Base-by-base conservation (phyloP, 2,329 filamentous ascomycete species). In the Rutstroemia sydowiana region DNA sequence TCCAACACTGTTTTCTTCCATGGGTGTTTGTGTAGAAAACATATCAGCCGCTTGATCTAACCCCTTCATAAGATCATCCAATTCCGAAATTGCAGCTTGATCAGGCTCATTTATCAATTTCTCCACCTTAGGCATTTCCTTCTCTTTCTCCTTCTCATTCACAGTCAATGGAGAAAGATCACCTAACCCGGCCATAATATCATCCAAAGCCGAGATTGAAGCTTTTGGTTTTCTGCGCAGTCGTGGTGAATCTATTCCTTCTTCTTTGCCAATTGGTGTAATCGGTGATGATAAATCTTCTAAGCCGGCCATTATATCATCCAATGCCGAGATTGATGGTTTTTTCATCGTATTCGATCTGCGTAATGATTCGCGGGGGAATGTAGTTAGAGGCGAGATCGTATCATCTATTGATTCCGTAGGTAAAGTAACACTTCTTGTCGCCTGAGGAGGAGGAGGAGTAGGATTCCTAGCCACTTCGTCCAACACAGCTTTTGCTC, bases 21-120 rank as follows among this genome's bases (percentile, higher is more conserved):
- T n/a, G n/a, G n/a, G n/a, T n/a, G n/a, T n/a, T n/a, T 41, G 37
- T 7, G 37, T 18, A 11, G 20, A 20, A 41, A 21, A 20, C 13
- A 21, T 41, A 16, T 41, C 37, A 1, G 37, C 32, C 31, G 45
- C 39, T 11, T 18, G 28, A 11, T 32, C n/a, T 14, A 55, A 40
- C 7, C 42, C 42, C 3, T 45, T 40, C 53, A 55, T 52, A 1
- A 55, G 43, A 28, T 53, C 45, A 28, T 55, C 53, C n/a, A 55
- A 37, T 14, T 49, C 45, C 4, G 44, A 44, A 3, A 52, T 42
- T 13, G 44, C 23, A 13, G 50, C 20, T 18, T 40, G 31, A 11
- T 39, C 39, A 8, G 41, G 16, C 14, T 45, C 41, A 31, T 39
- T 51, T 3, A 26, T 37, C n/a, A 14, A 11, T 18, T 51, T 51